These are phyloP conservation scores for Aphanomyces stellatus DNA, from an alignment of 352 stramenopile species.

Conservation along the genomic window DNA sequence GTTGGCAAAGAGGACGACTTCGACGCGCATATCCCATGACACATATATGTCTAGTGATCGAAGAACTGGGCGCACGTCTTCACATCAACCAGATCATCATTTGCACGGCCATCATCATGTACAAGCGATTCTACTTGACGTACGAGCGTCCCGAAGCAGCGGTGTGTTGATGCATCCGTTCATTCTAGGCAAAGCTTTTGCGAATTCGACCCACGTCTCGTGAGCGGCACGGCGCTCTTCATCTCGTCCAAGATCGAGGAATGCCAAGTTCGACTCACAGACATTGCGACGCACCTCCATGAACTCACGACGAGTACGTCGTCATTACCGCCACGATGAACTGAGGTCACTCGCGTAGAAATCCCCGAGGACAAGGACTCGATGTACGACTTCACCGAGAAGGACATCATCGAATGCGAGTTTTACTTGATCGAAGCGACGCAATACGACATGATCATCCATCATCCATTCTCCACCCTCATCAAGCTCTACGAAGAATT, in stretches of 20 bases:
- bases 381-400: constrained; percentile 85
- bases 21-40: too few species aligned
- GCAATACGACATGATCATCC: constrained; percentile 83
- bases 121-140: constrained; percentile 85
- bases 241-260: constrained; percentile 83
- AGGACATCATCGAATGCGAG: constrained; percentile 86
- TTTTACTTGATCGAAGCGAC: constrained; percentile 84
- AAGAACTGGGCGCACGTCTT: constrained; percentile 71
- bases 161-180: neutral
- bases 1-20: too few species aligned
- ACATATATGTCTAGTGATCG: constrained; percentile 45
- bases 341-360: constrained; percentile 24
- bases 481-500: constrained; percentile 35
- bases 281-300: constrained; percentile 70
- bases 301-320: constrained; percentile 77
- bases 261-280: constrained; percentile 69
- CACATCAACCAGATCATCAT: constrained; percentile 86
- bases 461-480: constrained; percentile 75
- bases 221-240: constrained; percentile 80
- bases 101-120: constrained; percentile 86
- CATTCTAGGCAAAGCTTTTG: constrained; percentile 76
- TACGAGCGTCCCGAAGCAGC: constrained; percentile 22
- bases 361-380: constrained; percentile 78
- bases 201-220: constrained; percentile 82
- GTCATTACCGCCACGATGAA: neutral